These are phyloP conservation scores for Paradendryphiella salina DNA, from an alignment of 2,329 filamentous ascomycete genomes.

Conservation along the genomic window DNA sequence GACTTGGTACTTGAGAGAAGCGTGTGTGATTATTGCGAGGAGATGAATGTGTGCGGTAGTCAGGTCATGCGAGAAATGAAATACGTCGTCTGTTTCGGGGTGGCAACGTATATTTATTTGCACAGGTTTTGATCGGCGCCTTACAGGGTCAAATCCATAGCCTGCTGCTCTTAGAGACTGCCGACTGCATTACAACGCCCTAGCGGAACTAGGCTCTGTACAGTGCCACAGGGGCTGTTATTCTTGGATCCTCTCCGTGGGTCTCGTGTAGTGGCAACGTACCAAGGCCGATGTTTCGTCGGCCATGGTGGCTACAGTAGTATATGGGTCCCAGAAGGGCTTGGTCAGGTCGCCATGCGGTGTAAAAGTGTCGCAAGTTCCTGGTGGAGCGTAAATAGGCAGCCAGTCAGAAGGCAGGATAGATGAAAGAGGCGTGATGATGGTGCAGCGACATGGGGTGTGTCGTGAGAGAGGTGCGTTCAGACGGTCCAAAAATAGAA, in stretches of 20 bases:
- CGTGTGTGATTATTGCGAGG: conserved; percentile 50
- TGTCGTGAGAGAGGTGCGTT: conserved; percentile 9
- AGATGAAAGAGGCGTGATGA: conserved; percentile 8
- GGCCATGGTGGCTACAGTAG: neutral
- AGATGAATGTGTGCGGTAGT: conserved; percentile 1
- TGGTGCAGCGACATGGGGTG: conserved; percentile 21
- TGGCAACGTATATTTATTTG: too few species aligned
- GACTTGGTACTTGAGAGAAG: conserved; percentile 52
- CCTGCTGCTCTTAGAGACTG: too few species aligned
- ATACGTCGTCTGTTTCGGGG: too few species aligned
- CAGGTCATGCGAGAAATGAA: too few species aligned
- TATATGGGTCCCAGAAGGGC: neutral
- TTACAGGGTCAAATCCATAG: too few species aligned
- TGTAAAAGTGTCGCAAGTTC: conserved; percentile 5
- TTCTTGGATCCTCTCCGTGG: neutral
- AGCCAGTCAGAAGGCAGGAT: conserved; percentile 9
- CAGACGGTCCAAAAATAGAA: conserved; percentile 24
- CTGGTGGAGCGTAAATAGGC: conserved; percentile 4
- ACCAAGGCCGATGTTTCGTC: conserved; percentile 6
- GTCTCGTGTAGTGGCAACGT: conserved; percentile 2
- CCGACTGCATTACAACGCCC: too few species aligned
- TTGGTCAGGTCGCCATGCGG: conserved; percentile 1
- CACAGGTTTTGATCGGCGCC: too few species aligned
- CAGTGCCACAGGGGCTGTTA: neutral
- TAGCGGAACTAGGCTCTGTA: neutral